These are phyloP conservation scores for Aspergillus fijiensis DNA, from an alignment of 2,329 filamentous ascomycete genomes.

Conservation along the genomic window DNA sequence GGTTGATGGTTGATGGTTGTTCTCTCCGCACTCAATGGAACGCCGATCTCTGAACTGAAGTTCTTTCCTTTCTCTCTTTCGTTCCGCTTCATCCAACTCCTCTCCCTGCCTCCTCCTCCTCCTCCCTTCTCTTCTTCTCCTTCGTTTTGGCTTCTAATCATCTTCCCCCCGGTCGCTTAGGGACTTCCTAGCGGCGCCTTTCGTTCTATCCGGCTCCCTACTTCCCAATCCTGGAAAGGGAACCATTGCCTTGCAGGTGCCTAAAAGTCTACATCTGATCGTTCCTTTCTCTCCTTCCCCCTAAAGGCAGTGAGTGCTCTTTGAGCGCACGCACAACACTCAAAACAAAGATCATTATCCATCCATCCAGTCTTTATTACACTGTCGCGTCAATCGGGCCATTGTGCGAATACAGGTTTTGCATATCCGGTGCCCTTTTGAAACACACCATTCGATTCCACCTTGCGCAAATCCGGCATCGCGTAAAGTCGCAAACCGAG, in stretches of 20 bases:
- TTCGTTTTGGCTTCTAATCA: not conserved
- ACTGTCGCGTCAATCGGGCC: not conserved
- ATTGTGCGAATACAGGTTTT: not conserved
- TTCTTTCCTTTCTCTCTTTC: no score
- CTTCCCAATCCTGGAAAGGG: not conserved
- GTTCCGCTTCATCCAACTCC: not conserved
- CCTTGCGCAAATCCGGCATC: not conserved
- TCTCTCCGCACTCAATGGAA: not conserved
- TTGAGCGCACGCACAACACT: not conserved
- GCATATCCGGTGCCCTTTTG: not conserved
- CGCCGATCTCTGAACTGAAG: not conserved
- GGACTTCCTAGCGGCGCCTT: not conserved
- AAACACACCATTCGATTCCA: not conserved
- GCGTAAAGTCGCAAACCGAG: not conserved
- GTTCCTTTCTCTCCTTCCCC: constrained; percentile 1
- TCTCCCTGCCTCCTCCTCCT: not conserved
- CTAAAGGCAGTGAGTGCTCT: constrained; percentile 5
- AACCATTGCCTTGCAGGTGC: constrained; percentile 6
- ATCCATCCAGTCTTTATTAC: not conserved
- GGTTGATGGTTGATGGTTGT: not conserved
- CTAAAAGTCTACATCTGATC: constrained; percentile 7
- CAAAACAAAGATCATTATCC: not conserved
- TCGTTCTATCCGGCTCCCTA: not conserved
- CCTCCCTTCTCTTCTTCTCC: not conserved
- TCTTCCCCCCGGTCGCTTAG: not conserved